phyloP scores from a whole-genome alignment of 2,329 filamentous ascomycete species.

The Cladosporium sp. region DNA sequence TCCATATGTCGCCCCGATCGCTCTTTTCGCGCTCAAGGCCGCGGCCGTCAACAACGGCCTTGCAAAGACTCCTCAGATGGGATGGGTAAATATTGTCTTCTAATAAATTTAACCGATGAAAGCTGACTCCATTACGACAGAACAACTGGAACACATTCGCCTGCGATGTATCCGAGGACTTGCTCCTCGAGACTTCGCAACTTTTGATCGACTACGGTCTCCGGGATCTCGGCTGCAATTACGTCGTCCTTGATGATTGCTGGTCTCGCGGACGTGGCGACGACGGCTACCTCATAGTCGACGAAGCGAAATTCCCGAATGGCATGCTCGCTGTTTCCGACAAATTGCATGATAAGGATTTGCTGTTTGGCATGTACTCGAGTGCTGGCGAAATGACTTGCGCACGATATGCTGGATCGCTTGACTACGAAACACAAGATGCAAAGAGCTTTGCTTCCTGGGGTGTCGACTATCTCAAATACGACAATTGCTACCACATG shows the following conservation, averaged over 20 bases:
- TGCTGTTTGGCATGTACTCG: constrained; percentile 57
- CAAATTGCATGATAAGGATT: constrained; percentile 47
- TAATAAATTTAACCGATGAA: not conserved
- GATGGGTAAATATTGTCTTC: constrained; percentile 29
- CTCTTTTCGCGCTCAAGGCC: constrained; percentile 3
- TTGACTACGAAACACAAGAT: constrained; percentile 55
- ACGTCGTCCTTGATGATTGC: constrained; percentile 56
- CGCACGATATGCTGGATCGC: constrained; percentile 43
- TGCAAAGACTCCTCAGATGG: constrained; percentile 41
- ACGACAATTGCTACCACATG: constrained; percentile 58
- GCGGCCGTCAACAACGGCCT: constrained; percentile 36
- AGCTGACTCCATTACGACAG: not conserved
- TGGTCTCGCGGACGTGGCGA: constrained; percentile 50
- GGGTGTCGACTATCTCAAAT: constrained; percentile 54
- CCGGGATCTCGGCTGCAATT: constrained; percentile 52
- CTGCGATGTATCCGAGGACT: constrained; percentile 49
- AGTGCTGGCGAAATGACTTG: constrained; percentile 48
- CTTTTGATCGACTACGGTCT: constrained; percentile 49
- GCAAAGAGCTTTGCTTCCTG: constrained; percentile 54
- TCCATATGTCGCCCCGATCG: constrained; percentile 10
- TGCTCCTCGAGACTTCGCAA: constrained; percentile 49
- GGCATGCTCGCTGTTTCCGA: constrained; percentile 52
- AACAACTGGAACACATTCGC: constrained; percentile 47
- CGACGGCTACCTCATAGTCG: constrained; percentile 45
- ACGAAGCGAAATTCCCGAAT: constrained; percentile 46